A percentile compares a stretch with the other conserved stretches of the same genome.
phyloP scores from a whole-genome alignment of 805 yeast species.

The Sugiyamaella lignohabitans region DNA sequence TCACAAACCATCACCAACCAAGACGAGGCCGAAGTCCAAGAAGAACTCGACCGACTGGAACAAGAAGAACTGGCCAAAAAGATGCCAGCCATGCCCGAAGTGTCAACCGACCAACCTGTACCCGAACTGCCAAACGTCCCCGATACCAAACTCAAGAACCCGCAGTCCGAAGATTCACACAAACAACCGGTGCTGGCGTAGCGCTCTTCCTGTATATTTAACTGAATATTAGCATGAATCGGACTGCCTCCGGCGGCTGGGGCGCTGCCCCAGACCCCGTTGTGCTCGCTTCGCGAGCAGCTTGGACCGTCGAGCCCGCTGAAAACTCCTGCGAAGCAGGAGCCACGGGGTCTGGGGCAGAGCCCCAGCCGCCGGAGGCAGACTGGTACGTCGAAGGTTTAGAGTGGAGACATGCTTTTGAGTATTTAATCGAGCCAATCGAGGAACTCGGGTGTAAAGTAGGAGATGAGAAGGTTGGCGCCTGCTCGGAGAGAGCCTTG shows the following conservation, averaged over 20 bases:
- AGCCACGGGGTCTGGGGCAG: neutral
- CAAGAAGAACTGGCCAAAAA: constrained; percentile 17
- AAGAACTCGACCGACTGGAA: constrained; percentile 28
- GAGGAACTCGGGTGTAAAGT: constrained; percentile 91
- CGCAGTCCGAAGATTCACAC: neutral
- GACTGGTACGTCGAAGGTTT: neutral
- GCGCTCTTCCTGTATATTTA: too few relatives aligned
- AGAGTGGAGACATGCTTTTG: too few relatives aligned
- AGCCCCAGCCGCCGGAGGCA: neutral
- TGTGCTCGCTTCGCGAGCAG: neutral
- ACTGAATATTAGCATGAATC: too few relatives aligned
- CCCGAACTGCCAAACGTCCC: neutral
- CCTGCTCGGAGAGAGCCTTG: constrained; percentile 93
- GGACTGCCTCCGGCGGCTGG: neutral
- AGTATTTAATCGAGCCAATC: constrained; percentile 71
- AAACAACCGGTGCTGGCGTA: neutral
- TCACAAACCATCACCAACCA: constrained; percentile 32
- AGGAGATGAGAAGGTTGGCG: constrained; percentile 82
- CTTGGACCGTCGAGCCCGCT: neutral
- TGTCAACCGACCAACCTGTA: neutral
- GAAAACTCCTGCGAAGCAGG: neutral
- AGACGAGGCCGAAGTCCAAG: constrained; percentile 32
- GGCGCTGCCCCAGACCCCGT: neutral
- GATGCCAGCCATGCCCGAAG: constrained; percentile 9
- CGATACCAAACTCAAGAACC: neutral